Conservation (phyloP, 2,329 filamentous ascomycete species). For the Pseudogymnoascus sp. region DNA sequence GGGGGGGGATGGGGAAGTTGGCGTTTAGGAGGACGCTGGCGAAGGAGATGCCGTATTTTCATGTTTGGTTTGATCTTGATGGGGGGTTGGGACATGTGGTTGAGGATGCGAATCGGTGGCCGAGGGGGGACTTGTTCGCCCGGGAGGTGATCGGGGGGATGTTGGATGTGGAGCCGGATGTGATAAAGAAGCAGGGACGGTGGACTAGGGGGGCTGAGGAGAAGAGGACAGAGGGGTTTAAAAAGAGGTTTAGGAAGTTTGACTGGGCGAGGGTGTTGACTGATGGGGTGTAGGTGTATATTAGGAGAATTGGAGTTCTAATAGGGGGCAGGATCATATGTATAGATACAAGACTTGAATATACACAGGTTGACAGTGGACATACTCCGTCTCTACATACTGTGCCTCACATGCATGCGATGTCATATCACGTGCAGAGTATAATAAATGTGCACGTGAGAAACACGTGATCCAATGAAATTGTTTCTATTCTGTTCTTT, state of each 20-base stretch:
- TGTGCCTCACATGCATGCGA: not conserved
- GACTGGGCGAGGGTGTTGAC: conserved; percentile 68
- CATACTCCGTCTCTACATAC: not conserved
- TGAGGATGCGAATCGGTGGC: conserved; percentile 80
- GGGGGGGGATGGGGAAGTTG: conserved; percentile 62
- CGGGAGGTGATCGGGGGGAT: conserved; percentile 89
- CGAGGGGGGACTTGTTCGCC: conserved; percentile 84
- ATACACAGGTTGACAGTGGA: not conserved
- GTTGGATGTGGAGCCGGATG: conserved; percentile 71
- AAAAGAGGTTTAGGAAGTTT: conserved; percentile 82
- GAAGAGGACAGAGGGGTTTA: conserved; percentile 65
- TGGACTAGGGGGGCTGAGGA: conserved; percentile 64
- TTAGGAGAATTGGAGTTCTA: not conserved
- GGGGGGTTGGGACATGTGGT: conserved; percentile 89
- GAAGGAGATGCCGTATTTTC: conserved; percentile 98
- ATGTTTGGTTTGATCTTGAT: conserved; percentile 90
- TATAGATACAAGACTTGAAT: not conserved
- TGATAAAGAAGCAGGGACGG: conserved; percentile 82
- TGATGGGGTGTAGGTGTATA: conserved; percentile 20
- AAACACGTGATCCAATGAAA: too few relatives aligned
- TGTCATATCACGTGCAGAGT: not conserved
- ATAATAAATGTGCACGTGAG: not conserved
- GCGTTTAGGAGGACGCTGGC: conserved; percentile 79
- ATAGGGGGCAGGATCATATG: not conserved
- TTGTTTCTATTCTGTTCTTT: not conserved